Evolutionary conservation across 179 eudicot species (phyloP).

Genomic region (Vitellaria paradoxa): DNA sequence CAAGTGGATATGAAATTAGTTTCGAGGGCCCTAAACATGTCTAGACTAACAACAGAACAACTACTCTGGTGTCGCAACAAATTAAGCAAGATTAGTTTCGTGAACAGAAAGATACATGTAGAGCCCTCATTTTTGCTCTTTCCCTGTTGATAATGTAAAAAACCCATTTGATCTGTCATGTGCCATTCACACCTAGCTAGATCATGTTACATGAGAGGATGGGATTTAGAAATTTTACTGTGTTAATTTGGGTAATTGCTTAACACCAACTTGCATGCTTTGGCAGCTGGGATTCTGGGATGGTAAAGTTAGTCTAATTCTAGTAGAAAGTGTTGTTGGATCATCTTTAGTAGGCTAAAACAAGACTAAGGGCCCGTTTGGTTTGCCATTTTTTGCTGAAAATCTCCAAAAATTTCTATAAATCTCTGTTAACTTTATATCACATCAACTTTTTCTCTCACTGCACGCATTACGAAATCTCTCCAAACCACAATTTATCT

Average conservation of each 20-base stretch:
- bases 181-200: neutral
- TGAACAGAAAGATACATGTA: conserved; percentile 46
- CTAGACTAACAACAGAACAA: conserved; percentile 70
- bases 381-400: too few species aligned
- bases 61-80: conserved; percentile 80
- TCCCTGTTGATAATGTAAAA: conserved; percentile 57
- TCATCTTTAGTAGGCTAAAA: neutral
- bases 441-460: too few species aligned
- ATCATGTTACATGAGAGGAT: neutral
- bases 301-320: conserved; percentile 3
- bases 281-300: too few species aligned
- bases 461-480: too few species aligned
- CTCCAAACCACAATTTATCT: too few species aligned
- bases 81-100: conserved; percentile 54
- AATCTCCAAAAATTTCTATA: too few species aligned
- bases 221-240: neutral
- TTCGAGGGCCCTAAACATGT: conserved; percentile 78
- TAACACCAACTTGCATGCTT: too few species aligned
- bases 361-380: neutral
- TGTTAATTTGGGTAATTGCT: too few species aligned
- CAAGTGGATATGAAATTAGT: conserved; percentile 82
- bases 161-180: neutral
- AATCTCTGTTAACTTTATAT: too few species aligned
- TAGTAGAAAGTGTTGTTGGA: neutral
- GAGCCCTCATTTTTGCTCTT: conserved; percentile 74